A percentile compares a stretch with the other conserved stretches of the same genome.
Evolutionary conservation across 768 basidiomycete species (phyloP).

Genomic region (Sarcomyxa edulis): DNA sequence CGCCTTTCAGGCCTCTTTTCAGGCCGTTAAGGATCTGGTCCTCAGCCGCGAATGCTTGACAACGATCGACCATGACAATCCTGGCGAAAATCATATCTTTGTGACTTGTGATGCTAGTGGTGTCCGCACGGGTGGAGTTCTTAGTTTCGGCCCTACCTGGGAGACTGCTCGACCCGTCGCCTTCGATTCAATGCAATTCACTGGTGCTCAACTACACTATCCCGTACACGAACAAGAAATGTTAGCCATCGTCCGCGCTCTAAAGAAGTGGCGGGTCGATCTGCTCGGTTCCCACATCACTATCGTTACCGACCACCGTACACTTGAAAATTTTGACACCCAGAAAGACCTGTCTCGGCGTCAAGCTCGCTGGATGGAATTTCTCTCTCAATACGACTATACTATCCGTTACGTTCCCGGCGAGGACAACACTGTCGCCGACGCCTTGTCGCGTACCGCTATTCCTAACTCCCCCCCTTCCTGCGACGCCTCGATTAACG

Average conservation of each 20-base stretch:
- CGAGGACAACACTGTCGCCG: neutral
- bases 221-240: too few relatives aligned
- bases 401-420: slow-evolving; percentile 21
- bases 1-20: slow-evolving; percentile 10
- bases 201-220: slow-evolving; percentile 17
- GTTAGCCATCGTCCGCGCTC: slow-evolving; percentile 2
- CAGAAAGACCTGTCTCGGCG: slow-evolving; percentile 23
- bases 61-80: neutral
- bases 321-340: slow-evolving; percentile 15
- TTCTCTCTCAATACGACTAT: slow-evolving; percentile 28
- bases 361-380: slow-evolving; percentile 33
- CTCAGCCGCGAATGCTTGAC: too few relatives aligned
- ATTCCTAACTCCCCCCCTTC: slow-evolving; percentile 13
- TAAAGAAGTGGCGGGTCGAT: neutral
- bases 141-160: slow-evolving; percentile 20
- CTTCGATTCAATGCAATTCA: slow-evolving; percentile 16
- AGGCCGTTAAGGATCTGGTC: slow-evolving; percentile 19
- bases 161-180: slow-evolving; percentile 25
- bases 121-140: slow-evolving; percentile 16
- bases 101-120: slow-evolving; percentile 21
- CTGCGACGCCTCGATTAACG: slow-evolving; percentile 5
- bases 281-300: too few relatives aligned
- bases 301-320: too few relatives aligned
- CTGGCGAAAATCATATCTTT: slow-evolving; percentile 18
- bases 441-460: slow-evolving; percentile 7